Conservation (phyloP, 1,284 basidiomycete genomes). For the Cryptococcus sp. region DNA sequence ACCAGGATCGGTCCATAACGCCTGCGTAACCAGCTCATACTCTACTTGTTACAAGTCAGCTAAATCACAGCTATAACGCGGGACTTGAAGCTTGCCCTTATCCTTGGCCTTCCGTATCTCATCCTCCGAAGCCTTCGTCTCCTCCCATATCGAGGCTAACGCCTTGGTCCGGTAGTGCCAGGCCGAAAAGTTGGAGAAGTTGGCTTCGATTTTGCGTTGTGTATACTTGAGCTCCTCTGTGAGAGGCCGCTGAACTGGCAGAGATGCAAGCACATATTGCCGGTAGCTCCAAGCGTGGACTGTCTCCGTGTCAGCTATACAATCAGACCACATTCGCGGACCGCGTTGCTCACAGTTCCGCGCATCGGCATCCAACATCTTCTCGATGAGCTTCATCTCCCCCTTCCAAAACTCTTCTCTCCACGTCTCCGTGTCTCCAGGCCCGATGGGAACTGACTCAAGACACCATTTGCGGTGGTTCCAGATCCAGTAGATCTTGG, state of each 20-base stretch:
- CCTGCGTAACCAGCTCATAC: constrained; percentile 86
- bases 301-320: constrained; percentile 43
- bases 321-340: not conserved
- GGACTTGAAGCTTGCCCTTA: constrained; percentile 56
- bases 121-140: constrained; percentile 50
- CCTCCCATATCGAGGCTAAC: constrained; percentile 64
- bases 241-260: constrained; percentile 54
- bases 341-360: constrained; percentile 71
- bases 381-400: constrained; percentile 80
- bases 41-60: constrained; percentile 55
- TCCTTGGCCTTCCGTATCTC: constrained; percentile 57
- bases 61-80: not conserved
- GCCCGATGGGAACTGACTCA: constrained; percentile 71
- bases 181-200: constrained; percentile 96
- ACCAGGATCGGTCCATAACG: constrained; percentile 92
- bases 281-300: constrained; percentile 92
- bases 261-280: constrained; percentile 70
- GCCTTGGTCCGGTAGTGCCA: constrained; percentile 97
- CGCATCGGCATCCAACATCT: constrained; percentile 80
- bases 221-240: constrained; percentile 73
- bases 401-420: constrained; percentile 71
- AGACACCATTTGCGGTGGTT: constrained; percentile 93
- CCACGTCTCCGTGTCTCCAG: constrained; percentile 59
- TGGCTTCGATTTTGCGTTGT: constrained; percentile 82
- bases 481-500: constrained; percentile 97